phyloP scores from a whole-genome alignment of 208 protist genomes.

The Acanthamoeba triangularis region DNA sequence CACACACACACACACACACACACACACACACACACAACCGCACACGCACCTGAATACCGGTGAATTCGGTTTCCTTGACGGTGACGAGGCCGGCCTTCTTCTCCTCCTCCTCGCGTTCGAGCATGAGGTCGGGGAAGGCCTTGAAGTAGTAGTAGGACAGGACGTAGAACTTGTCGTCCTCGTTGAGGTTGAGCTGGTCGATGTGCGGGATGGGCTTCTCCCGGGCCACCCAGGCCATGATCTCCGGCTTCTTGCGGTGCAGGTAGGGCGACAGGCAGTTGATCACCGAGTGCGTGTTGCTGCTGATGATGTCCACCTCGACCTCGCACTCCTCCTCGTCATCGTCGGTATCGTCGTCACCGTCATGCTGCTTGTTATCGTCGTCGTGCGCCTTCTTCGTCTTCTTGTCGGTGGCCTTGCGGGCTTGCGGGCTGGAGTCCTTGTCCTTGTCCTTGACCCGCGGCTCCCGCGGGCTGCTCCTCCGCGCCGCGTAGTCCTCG shows the following conservation, averaged over 20 bases:
- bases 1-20: too few species aligned
- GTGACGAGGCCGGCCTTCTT: neutral
- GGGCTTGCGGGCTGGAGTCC: too few species aligned
- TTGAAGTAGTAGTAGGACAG: constrained; percentile 56
- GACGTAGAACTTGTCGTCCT: constrained; percentile 66
- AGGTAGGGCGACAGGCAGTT: constrained; percentile 90
- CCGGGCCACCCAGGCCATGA: constrained; percentile 72
- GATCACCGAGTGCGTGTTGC: constrained; percentile 95
- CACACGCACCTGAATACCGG: constrained; percentile 1
- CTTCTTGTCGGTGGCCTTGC: neutral
- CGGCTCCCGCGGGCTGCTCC: neutral
- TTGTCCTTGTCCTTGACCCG: too few species aligned
- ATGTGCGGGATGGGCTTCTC: neutral
- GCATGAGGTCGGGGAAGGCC: neutral
- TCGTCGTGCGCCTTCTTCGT: neutral
- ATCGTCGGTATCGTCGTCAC: neutral
- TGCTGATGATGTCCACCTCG: constrained; percentile 94
- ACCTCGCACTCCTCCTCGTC: constrained; percentile 85
- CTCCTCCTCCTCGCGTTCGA: constrained; percentile 14
- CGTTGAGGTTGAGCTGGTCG: constrained; percentile 56
- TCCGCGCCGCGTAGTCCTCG: neutral
- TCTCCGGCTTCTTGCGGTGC: neutral
- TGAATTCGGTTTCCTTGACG: constrained; percentile 54
- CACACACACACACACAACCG: too few species aligned
- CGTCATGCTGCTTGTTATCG: neutral